Conservation (phyloP, 192 early-diverging fungal genomes). For the Linnemannia zychae region DNA sequence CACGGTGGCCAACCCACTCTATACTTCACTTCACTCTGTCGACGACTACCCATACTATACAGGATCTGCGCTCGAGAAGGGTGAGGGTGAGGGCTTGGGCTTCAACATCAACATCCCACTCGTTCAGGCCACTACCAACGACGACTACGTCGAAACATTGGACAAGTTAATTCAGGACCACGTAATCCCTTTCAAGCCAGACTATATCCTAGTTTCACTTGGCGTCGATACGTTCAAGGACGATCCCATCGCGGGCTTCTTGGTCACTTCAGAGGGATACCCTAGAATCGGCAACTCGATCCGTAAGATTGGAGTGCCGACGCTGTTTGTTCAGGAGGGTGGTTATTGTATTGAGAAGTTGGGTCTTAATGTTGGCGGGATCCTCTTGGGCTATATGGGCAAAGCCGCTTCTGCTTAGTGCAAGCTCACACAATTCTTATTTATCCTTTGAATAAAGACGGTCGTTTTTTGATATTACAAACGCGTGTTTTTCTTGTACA, state of each 20-base stretch:
- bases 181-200: conserved; percentile 65
- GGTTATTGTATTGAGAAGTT: conserved; percentile 67
- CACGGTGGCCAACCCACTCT: conserved; percentile 68
- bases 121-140: conserved; percentile 64
- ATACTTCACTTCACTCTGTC: conserved; percentile 70
- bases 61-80: conserved; percentile 67
- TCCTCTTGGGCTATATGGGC: conserved; percentile 60
- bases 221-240: conserved; percentile 76
- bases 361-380: conserved; percentile 60
- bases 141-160: conserved; percentile 67
- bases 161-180: conserved; percentile 54
- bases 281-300: conserved; percentile 57
- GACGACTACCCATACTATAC: conserved; percentile 77
- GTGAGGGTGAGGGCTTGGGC: conserved; percentile 71
- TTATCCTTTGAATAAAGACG: background rate
- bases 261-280: conserved; percentile 56
- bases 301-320: conserved; percentile 55
- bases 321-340: conserved; percentile 69
- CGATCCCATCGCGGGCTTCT: conserved; percentile 64
- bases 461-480: background rate
- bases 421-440: background rate
- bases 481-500: too few relatives aligned
- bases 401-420: conserved; percentile 6
- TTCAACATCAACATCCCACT: conserved; percentile 80
- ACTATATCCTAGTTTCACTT: conserved; percentile 72